These are phyloP conservation scores for Aspergillus ochraceoroseus DNA, from an alignment of 2,329 filamentous ascomycete genomes.

Conservation along the genomic window DNA sequence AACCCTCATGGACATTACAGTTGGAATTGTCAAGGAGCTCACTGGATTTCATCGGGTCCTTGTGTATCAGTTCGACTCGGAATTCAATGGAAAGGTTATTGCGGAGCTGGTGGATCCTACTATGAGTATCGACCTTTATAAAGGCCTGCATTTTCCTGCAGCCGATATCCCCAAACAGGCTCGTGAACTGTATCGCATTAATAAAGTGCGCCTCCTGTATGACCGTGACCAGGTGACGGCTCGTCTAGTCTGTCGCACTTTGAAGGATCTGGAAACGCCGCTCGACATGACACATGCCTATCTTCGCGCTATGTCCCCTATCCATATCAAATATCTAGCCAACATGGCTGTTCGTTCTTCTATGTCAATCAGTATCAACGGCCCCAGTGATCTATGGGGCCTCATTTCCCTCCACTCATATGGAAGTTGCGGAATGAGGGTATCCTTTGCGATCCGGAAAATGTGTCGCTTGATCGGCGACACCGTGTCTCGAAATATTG, in stretches of 20 bases:
- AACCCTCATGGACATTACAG: constrained; percentile 70
- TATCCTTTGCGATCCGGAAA: constrained; percentile 84
- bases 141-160: constrained; percentile 82
- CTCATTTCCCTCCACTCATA: constrained; percentile 83
- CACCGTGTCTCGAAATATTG: constrained; percentile 79
- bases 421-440: constrained; percentile 77
- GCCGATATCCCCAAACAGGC: constrained; percentile 79
- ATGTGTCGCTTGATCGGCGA: constrained; percentile 88
- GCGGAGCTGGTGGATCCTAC: constrained; percentile 79
- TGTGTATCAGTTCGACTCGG: constrained; percentile 83
- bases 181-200: constrained; percentile 85
- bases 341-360: constrained; percentile 92
- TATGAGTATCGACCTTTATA: constrained; percentile 76
- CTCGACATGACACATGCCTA: constrained; percentile 81
- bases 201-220: constrained; percentile 82
- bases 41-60: constrained; percentile 90
- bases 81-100: constrained; percentile 80
- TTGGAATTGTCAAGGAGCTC: constrained; percentile 81
- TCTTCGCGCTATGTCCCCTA: constrained; percentile 75
- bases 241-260: constrained; percentile 67
- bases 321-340: constrained; percentile 76
- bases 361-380: constrained; percentile 91
- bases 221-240: constrained; percentile 76
- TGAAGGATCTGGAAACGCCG: constrained; percentile 64
- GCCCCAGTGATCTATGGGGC: constrained; percentile 80